Evolutionary conservation across 129 eudicot species (phyloP), one percentile per base, ranked within the genome.

Genomic region (Cynara cardunculus): DNA sequence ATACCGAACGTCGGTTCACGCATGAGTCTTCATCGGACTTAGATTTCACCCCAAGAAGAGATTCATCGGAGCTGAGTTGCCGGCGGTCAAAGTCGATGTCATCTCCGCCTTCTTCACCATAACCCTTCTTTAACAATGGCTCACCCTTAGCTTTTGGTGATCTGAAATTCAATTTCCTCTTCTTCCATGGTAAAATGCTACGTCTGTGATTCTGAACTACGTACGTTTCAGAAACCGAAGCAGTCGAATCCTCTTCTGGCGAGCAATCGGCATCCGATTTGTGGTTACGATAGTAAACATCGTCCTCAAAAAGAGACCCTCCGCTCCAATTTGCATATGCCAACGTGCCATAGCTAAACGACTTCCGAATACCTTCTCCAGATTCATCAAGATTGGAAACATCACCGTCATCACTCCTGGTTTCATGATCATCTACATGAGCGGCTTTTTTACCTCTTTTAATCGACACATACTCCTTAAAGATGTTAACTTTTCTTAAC

Each of bases 61-160:
- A 88, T 78, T 92, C 98, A 84, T 96, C 98, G 13, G 99, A 96
- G 77, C 97, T 96, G 67, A 96, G 95, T 81, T 96, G 99, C 72
- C 97, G 87, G 6, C 99, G 95, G 79, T 96, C 99, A 86, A 88
- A 96, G 89, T 96, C 99, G 80, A 96, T 96, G 72, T 96, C 99
- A 86, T 96, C 99, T 41, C 99, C 99, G 25, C 99, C 99, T 86
- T 92, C 97, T 85, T 96, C 99, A 8, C 88, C 98, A 77, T 96
- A 78, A 31, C 71, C 94, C 86, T 93, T 96, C 83, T 96, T 96
- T 18, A 96, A 74, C 73, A 96, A 71, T 0, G 99, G 99, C 80
- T 96, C 98, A 26, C 99, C 99, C 69, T 93, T 96, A n/a, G 86
- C 84, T 86, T 89, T 92, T 14, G 98, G 97, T 64, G 99, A 93